Evolutionary conservation across 371 early-diverging fungal genomes (phyloP).

Genomic region (Mortierella sp.): DNA sequence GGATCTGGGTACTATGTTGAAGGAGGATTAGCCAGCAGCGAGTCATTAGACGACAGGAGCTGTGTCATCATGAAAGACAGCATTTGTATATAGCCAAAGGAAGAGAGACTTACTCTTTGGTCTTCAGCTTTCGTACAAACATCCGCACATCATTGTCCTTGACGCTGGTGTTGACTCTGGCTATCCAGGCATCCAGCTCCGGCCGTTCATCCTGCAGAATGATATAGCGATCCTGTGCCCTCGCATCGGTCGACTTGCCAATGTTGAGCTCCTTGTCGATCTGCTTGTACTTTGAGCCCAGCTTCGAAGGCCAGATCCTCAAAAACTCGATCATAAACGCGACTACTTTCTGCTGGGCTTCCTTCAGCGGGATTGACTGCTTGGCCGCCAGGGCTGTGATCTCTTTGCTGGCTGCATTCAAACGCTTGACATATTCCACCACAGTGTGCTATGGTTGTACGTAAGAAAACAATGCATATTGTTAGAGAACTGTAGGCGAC

Average conservation of each 20-base stretch:
- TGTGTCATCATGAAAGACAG: neutral
- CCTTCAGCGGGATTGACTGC: conserved; percentile 42
- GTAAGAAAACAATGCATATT: neutral
- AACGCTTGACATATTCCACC: conserved; percentile 39
- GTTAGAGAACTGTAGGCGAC: neutral
- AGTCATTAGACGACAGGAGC: neutral
- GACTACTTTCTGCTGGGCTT: conserved; percentile 50
- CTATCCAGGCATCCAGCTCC: conserved; percentile 42
- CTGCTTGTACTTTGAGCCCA: conserved; percentile 50
- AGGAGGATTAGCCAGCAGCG: neutral
- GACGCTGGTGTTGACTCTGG: conserved; percentile 22
- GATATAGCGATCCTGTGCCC: conserved; percentile 36
- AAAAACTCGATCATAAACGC: conserved; percentile 55
- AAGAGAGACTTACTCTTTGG: conserved; percentile 43
- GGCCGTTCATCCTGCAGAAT: conserved; percentile 48
- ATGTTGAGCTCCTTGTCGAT: conserved; percentile 45
- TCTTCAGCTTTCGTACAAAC: conserved; percentile 30
- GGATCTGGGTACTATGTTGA: conserved; percentile 42
- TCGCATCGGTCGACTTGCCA: conserved; percentile 27
- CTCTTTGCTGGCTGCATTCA: conserved; percentile 51
- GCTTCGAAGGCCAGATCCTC: conserved; percentile 47
- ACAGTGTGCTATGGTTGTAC: conserved; percentile 30
- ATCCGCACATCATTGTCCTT: conserved; percentile 36
- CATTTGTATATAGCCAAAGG: neutral
- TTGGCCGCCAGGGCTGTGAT: conserved; percentile 47